Evolutionary conservation across 2,329 filamentous ascomycete genomes (phyloP).

Genomic region (Pseudogymnoascus sp.): DNA sequence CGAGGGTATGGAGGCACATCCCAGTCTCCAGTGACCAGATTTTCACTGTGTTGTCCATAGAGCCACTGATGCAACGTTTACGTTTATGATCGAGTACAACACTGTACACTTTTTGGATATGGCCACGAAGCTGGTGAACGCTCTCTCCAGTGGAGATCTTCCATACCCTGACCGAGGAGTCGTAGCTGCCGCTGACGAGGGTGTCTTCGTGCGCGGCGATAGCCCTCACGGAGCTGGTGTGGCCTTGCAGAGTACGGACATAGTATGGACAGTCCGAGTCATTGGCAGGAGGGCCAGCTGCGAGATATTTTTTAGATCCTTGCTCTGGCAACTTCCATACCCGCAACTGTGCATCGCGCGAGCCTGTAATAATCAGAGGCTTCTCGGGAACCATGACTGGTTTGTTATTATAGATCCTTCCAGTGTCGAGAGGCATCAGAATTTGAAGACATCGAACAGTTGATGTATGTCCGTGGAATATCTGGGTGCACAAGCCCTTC

Average conservation of each 20-base stretch:
- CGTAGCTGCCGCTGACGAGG: constrained; percentile 94
- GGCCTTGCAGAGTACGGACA: constrained; percentile 75
- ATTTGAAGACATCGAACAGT: constrained; percentile 96
- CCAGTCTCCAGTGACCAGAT: constrained; percentile 93
- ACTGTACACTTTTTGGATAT: constrained; percentile 91
- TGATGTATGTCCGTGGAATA: constrained; percentile 95
- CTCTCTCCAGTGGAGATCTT: constrained; percentile 92
- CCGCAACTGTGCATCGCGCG: constrained; percentile 83
- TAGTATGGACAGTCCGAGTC: constrained; percentile 89
- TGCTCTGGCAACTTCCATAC: constrained; percentile 89
- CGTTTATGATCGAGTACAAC: constrained; percentile 88
- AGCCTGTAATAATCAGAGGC: constrained; percentile 94
- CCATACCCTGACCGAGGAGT: constrained; percentile 92
- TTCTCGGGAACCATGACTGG: constrained; percentile 86
- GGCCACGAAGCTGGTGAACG: constrained; percentile 74
- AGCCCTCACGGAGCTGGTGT: constrained; percentile 88
- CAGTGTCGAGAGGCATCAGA: constrained; percentile 74
- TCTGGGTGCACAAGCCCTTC: constrained; percentile 81
- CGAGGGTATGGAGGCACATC: constrained; percentile 75
- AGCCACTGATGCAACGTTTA: constrained; percentile 93
- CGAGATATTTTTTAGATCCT: constrained; percentile 68
- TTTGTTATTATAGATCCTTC: constrained; percentile 61
- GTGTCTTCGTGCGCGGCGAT: constrained; percentile 94
- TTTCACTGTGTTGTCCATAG: constrained; percentile 97
- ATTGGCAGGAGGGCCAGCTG: constrained; percentile 65